These are phyloP conservation scores for Botryotinia calthae DNA, from an alignment of 2,329 filamentous ascomycete species.

Conservation along the genomic window DNA sequence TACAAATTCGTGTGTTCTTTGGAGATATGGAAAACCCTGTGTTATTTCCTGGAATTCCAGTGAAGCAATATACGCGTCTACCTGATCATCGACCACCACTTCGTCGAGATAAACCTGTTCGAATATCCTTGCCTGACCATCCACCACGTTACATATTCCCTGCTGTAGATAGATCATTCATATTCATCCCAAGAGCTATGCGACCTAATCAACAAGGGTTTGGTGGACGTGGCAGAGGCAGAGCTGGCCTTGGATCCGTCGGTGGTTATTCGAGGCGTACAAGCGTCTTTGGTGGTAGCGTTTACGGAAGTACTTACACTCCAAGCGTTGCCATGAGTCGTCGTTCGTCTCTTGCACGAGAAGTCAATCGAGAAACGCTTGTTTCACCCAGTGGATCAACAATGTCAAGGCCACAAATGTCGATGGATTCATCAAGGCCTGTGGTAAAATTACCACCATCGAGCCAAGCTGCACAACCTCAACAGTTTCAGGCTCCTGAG, in stretches of 20 bases:
- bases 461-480: slow-evolving; percentile 34
- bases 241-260: slow-evolving; percentile 66
- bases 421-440: slow-evolving; percentile 62
- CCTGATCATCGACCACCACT: slow-evolving; percentile 93
- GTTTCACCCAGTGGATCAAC: slow-evolving; percentile 79
- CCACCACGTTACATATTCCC: slow-evolving; percentile 88
- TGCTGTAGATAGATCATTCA: slow-evolving; percentile 85
- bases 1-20: slow-evolving; percentile 78
- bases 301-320: slow-evolving; percentile 72
- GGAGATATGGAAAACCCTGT: slow-evolving; percentile 71
- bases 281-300: slow-evolving; percentile 73
- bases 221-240: slow-evolving; percentile 64
- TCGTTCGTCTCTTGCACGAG: slow-evolving; percentile 73
- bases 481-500: slow-evolving; percentile 37
- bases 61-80: slow-evolving; percentile 89
- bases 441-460: slow-evolving; percentile 78
- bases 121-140: slow-evolving; percentile 81
- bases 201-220: slow-evolving; percentile 86
- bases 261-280: slow-evolving; percentile 72
- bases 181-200: slow-evolving; percentile 93
- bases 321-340: slow-evolving; percentile 87
- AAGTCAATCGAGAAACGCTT: slow-evolving; percentile 67
- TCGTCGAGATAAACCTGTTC: slow-evolving; percentile 91
- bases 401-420: slow-evolving; percentile 64
- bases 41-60: slow-evolving; percentile 70